Percentiles rank a stretch among this genome's conserved stretches.
Evolutionary conservation across 805 yeast species (phyloP).

Genomic region (Millerozyma miso): DNA sequence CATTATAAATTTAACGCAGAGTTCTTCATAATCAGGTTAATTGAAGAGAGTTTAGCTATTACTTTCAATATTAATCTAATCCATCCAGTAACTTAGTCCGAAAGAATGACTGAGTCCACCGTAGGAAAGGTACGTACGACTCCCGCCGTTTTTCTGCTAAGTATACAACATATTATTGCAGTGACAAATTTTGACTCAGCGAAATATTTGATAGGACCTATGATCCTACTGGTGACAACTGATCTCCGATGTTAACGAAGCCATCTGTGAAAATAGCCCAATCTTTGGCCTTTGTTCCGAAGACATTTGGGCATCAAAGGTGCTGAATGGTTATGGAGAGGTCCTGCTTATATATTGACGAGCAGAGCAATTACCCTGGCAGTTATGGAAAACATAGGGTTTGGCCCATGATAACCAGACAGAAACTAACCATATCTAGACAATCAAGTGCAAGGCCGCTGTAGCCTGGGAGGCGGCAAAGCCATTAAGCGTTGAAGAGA

Average conservation of each 20-base stretch:
- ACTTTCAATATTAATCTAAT: background rate
- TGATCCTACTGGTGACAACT: too few species aligned
- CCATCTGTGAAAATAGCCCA: too few species aligned
- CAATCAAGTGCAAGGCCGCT: conserved; percentile 89
- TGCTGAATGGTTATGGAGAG: too few species aligned
- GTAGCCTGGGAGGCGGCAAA: conserved; percentile 95
- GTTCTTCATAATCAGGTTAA: background rate
- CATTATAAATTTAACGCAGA: background rate
- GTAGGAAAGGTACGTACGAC: conserved; percentile 20
- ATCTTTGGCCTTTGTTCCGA: too few species aligned
- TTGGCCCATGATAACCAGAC: background rate
- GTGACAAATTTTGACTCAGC: too few species aligned
- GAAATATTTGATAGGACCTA: too few species aligned
- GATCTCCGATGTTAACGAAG: too few species aligned
- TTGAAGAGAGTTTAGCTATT: background rate
- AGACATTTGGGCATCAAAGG: too few species aligned
- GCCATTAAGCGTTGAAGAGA: conserved; percentile 76
- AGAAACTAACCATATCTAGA: conserved; percentile 18
- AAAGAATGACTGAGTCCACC: conserved; percentile 15
- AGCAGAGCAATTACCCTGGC: conserved; percentile 1
- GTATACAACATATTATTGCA: too few species aligned
- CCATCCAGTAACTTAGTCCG: background rate
- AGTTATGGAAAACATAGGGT: conserved; percentile 1
- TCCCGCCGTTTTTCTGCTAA: too few species aligned
- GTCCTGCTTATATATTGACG: too few species aligned